Percentiles rank a stretch among this genome's conserved stretches.
These are phyloP conservation scores for Botrytis porri DNA, from an alignment of 2,329 filamentous ascomycete species.

Conservation along the genomic window DNA sequence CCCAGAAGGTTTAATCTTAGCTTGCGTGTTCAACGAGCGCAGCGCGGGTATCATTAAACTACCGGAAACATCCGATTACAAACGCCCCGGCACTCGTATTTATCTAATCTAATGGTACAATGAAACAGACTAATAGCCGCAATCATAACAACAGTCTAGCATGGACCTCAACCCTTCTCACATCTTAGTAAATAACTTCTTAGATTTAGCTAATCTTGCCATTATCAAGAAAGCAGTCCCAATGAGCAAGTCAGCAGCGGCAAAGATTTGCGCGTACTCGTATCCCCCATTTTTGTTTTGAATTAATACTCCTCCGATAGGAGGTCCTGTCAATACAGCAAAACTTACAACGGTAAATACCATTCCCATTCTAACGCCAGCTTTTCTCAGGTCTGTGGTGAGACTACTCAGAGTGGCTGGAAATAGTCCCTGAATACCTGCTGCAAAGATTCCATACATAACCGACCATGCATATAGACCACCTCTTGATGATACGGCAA, in stretches of 20 bases:
- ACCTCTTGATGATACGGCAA: constrained; percentile 42
- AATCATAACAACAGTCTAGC: background rate
- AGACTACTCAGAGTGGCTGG: constrained; percentile 50
- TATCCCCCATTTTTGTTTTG: constrained; percentile 45
- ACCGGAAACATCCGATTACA: background rate
- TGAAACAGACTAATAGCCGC: background rate
- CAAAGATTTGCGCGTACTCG: constrained; percentile 51
- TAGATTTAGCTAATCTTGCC: constrained; percentile 42
- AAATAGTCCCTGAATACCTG: constrained; percentile 51
- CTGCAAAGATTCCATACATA: constrained; percentile 50
- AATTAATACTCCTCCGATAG: constrained; percentile 53
- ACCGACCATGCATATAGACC: constrained; percentile 50
- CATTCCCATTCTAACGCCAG: constrained; percentile 56
- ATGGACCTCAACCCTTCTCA: constrained; percentile 17
- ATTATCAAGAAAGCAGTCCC: constrained; percentile 44
- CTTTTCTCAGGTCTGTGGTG: constrained; percentile 51
- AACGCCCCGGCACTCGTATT: background rate
- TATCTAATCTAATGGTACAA: background rate
- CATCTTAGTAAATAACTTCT: constrained; percentile 34
- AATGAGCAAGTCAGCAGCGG: constrained; percentile 44
- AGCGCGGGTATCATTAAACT: background rate
- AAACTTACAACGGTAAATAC: constrained; percentile 52
- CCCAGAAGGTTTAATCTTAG: constrained; percentile 4
- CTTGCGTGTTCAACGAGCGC: background rate
- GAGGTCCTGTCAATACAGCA: constrained; percentile 52